Conservation (phyloP, 2,329 filamentous ascomycete species). For the Graphiopsis chlorocephala region DNA sequence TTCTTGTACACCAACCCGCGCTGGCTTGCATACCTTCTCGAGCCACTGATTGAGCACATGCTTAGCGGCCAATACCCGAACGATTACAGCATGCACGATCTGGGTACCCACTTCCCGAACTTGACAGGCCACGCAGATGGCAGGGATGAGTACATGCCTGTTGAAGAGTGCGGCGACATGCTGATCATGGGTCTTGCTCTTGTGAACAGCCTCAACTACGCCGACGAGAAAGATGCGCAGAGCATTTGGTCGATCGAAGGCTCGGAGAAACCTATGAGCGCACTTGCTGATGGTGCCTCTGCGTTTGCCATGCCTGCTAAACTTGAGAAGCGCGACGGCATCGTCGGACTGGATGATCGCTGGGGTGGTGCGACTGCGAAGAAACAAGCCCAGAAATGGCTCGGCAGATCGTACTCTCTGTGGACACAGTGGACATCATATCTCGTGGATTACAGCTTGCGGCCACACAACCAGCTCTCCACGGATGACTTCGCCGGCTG, state of each 20-base stretch:
- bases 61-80: conserved; percentile 81
- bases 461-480: conserved; percentile 73
- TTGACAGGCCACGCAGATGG: conserved; percentile 71
- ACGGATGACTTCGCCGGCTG: conserved; percentile 84
- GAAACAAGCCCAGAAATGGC: conserved; percentile 61
- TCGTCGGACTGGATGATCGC: conserved; percentile 58
- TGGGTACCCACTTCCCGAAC: conserved; percentile 71
- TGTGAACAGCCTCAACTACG: conserved; percentile 69
- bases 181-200: conserved; percentile 63
- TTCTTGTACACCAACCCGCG: conserved; percentile 80
- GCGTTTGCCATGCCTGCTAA: conserved; percentile 44
- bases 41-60: conserved; percentile 79
- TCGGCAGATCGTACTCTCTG: conserved; percentile 66
- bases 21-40: conserved; percentile 75
- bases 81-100: conserved; percentile 74
- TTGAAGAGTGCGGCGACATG: conserved; percentile 79
- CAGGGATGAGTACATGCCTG: conserved; percentile 70
- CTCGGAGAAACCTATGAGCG: conserved; percentile 21
- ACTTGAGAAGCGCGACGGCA: conserved; percentile 50
- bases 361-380: conserved; percentile 57
- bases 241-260: conserved; percentile 58
- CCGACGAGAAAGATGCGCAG: conserved; percentile 52
- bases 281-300: conserved; percentile 40
- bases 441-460: conserved; percentile 69
- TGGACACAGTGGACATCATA: conserved; percentile 79